Conservation (phyloP, 1,284 basidiomycete genomes). For the Ustilago trichophora region DNA sequence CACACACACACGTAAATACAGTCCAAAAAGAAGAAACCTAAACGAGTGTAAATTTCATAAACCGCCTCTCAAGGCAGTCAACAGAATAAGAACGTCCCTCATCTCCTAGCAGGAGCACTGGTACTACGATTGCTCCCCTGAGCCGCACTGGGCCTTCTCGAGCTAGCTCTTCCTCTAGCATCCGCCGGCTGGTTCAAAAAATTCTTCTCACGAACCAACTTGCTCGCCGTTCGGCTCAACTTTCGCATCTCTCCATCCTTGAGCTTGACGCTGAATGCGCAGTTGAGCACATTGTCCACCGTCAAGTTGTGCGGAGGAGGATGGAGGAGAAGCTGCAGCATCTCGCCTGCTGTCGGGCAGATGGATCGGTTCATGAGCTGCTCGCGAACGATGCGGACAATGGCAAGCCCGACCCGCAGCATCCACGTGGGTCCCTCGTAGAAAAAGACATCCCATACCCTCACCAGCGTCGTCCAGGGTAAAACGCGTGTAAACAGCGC, state of each 20-base stretch:
- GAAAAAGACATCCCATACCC: constrained; percentile 88
- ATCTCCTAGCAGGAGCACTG: constrained; percentile 29
- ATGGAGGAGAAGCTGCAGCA: constrained; percentile 71
- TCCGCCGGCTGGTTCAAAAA: constrained; percentile 35
- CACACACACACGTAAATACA: too few relatives aligned
- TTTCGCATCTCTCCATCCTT: constrained; percentile 84
- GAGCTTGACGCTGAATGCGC: constrained; percentile 75
- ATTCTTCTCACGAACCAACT: constrained; percentile 52
- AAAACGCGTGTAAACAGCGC: constrained; percentile 78
- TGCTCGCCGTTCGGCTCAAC: constrained; percentile 67
- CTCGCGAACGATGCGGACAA: constrained; percentile 72
- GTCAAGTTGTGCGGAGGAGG: constrained; percentile 68
- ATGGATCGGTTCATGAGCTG: constrained; percentile 73
- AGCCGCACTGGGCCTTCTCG: background rate
- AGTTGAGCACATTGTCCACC: constrained; percentile 72
- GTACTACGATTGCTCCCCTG: constrained; percentile 18
- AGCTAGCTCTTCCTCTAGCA: constrained; percentile 15
- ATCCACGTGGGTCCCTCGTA: constrained; percentile 78
- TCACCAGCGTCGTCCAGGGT: constrained; percentile 78
- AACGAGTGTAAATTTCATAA: too few relatives aligned
- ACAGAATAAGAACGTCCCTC: too few relatives aligned
- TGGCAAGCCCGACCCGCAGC: constrained; percentile 79
- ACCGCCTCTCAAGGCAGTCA: too few relatives aligned
- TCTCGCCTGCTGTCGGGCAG: constrained; percentile 69
- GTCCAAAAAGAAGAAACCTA: too few relatives aligned